Conservation (phyloP, 139 green algal species). For the Chlorella ohadii region DNA sequence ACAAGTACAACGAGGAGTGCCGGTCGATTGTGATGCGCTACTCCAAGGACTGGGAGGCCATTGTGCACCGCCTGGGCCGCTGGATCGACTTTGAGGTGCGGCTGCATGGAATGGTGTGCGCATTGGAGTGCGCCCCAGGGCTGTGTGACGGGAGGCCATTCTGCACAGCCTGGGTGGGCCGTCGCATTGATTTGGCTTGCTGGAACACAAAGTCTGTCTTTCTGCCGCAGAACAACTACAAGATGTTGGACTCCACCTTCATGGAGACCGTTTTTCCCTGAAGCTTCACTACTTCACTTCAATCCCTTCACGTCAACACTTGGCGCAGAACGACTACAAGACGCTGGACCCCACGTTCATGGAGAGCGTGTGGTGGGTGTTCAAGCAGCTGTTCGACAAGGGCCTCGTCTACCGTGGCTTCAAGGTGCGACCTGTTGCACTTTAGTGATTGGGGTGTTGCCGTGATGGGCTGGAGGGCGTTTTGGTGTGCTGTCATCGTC, state of each 20-base stretch:
- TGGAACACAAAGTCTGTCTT: too few species aligned
- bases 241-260: conserved; percentile 93
- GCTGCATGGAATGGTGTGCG: too few species aligned
- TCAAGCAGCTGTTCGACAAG: conserved; percentile 94
- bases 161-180: too few species aligned
- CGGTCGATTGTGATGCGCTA: conserved; percentile 98
- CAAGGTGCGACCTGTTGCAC: conserved; percentile 77
- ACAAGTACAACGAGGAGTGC: conserved; percentile 99
- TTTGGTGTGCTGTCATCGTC: too few species aligned
- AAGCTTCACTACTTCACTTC: too few species aligned
- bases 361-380: conserved; percentile 99
- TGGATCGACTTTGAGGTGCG: conserved; percentile 98
- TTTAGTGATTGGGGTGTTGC: too few species aligned
- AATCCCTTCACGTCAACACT: too few species aligned
- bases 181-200: too few species aligned
- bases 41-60: conserved; percentile 95
- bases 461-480: too few species aligned
- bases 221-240: conserved; percentile 91
- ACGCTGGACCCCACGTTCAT: conserved; percentile 97
- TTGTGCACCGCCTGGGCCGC: conserved; percentile 91
- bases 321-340: conserved; percentile 98
- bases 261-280: too few species aligned
- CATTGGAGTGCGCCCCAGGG: too few species aligned
- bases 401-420: conserved; percentile 97
- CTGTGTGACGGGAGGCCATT: too few species aligned